phyloP scores from a whole-genome alignment of 129 eudicot species.

The Arctium minus region DNA sequence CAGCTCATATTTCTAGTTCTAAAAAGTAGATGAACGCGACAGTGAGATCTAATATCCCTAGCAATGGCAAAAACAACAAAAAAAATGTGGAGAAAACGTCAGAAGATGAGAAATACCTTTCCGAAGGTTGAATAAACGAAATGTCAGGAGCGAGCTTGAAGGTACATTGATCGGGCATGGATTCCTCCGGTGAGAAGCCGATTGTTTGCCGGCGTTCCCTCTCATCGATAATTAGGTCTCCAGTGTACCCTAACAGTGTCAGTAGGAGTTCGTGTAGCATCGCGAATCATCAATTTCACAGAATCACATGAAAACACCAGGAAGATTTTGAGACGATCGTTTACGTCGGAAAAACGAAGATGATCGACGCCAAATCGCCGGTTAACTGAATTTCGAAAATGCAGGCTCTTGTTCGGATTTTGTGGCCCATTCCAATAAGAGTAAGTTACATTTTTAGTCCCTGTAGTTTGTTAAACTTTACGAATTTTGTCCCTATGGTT shows the following conservation, averaged over 20 bases:
- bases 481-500: background rate
- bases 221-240: slow-evolving; percentile 84
- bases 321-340: background rate
- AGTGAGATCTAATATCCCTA: background rate
- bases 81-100: background rate
- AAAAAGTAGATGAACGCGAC: background rate
- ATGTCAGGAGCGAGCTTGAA: slow-evolving; percentile 89
- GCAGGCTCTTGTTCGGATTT: background rate
- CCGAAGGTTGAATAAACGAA: slow-evolving; percentile 61
- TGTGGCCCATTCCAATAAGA: background rate
- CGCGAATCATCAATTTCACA: background rate
- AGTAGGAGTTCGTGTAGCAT: slow-evolving; percentile 89
- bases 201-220: slow-evolving; percentile 47
- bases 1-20: background rate
- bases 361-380: slow-evolving; percentile 13
- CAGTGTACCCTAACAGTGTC: slow-evolving; percentile 86
- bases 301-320: background rate
- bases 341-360: background rate
- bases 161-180: slow-evolving; percentile 46
- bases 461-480: too few species aligned
- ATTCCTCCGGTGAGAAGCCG: slow-evolving; percentile 45
- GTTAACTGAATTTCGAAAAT: slow-evolving; percentile 17
- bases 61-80: background rate
- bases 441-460: background rate
- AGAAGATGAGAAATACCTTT: slow-evolving; percentile 38